phyloP scores from a whole-genome alignment of 1,139 yeast genomes.

The Schwanniomyces etchellsii region DNA sequence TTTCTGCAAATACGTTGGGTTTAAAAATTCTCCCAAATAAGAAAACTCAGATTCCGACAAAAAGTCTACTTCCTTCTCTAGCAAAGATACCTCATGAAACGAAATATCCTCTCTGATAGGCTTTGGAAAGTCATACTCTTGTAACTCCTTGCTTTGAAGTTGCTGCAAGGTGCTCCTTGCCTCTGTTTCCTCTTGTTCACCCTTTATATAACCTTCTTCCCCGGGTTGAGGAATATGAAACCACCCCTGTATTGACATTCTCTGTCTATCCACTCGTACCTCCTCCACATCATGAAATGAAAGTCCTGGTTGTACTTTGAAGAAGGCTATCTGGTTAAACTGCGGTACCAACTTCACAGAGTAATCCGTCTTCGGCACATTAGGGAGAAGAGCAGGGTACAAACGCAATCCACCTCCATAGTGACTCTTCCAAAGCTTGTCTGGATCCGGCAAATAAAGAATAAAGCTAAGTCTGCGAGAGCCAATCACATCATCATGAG shows the following conservation, averaged over 20 bases:
- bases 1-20: slow-evolving; percentile 45
- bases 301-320: slow-evolving; percentile 92
- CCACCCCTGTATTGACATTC: slow-evolving; percentile 97
- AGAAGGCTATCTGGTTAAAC: slow-evolving; percentile 93
- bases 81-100: slow-evolving; percentile 19
- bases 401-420: slow-evolving; percentile 92
- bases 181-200: slow-evolving; percentile 74
- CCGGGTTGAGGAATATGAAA: slow-evolving; percentile 95
- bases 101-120: slow-evolving; percentile 32
- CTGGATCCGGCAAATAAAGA: slow-evolving; percentile 89
- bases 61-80: slow-evolving; percentile 16
- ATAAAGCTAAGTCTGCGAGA: slow-evolving; percentile 90
- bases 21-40: slow-evolving; percentile 50
- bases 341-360: slow-evolving; percentile 74
- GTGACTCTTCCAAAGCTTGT: slow-evolving; percentile 73
- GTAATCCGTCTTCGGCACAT: slow-evolving; percentile 82
- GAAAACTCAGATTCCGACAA: slow-evolving; percentile 32
- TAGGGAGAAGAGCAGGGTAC: slow-evolving; percentile 81
- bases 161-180: slow-evolving; percentile 77
- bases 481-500: slow-evolving; percentile 98
- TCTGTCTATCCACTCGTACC: slow-evolving; percentile 81
- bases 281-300: slow-evolving; percentile 98
- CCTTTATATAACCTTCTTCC: slow-evolving; percentile 76
- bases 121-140: slow-evolving; percentile 80
- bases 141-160: slow-evolving; percentile 68